Base-by-base conservation (phyloP, 2,329 filamentous ascomycete species). In the Botrytis sinoallii region DNA sequence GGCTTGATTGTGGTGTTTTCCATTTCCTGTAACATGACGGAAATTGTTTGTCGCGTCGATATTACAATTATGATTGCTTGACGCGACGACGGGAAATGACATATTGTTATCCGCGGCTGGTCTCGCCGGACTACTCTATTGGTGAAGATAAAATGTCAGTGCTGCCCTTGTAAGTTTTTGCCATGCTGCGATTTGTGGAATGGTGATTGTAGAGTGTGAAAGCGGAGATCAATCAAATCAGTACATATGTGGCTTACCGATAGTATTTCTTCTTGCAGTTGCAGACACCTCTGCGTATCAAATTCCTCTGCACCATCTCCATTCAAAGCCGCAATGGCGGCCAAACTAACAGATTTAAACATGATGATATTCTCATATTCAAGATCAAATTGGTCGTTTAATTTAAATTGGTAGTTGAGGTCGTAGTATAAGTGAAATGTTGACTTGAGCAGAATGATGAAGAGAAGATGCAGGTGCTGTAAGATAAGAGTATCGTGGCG, bases 281-380 rank as follows among this genome's bases (percentile, higher is more conserved):
- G 25, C 22, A 55, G 14, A 42, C 77, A 78, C 38, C 61, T 22
- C 70, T 78, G 77, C 18, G 76, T 76, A 18, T 78, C 76, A n/a
- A 72, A 76, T n/a, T 77, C 74, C 6, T 67, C 46, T 40, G 7
- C 10, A 7, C 60, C 63, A 46, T 73, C 63, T 9, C 74, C 75
- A 44, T 75, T 70, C 22, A 75, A 18, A 57, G 75, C 74, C 22
- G 74, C 75, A 71, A 70, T 16, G 29, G 73, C 75, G 61, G 74
- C 74, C 38, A 66, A 25, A 46, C n/a, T 20, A 44, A 10, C 61
- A 20, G 46, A 46, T n/a, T 12, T 35, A 57, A 35, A 73, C 59
- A 73, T 71, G 32, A 16, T 64, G 20, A 9, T 8, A 52, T 60
- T 59, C 35, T 40, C 46, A 59, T 72, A 35, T 14, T 67, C 40